Evolutionary conservation across 2,329 filamentous ascomycete genomes (phyloP).

Genomic region (Xylariaceae sp.): DNA sequence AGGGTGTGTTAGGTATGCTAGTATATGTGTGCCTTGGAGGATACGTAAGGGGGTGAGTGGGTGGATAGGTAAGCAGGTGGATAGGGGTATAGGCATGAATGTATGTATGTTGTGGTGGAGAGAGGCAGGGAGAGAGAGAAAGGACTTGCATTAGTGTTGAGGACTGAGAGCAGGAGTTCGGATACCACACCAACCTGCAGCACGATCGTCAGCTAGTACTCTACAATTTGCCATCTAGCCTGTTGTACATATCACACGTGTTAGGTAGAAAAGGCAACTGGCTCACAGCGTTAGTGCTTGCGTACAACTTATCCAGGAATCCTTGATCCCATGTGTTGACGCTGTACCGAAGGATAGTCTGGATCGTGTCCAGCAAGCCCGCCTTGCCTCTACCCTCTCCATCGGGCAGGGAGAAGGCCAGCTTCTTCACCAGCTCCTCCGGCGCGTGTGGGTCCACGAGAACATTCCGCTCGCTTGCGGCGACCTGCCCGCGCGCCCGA

Average conservation of each 20-base stretch:
- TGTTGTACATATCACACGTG: neutral
- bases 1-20: conserved; percentile 40
- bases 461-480: conserved; percentile 49
- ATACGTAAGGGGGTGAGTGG: neutral
- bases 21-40: too few relatives aligned
- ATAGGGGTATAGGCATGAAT: too few relatives aligned
- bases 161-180: conserved; percentile 78
- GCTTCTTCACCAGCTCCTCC: conserved; percentile 55
- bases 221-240: neutral
- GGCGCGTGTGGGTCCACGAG: conserved; percentile 67
- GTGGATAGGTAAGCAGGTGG: neutral
- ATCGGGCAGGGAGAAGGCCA: conserved; percentile 61
- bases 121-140: neutral
- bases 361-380: conserved; percentile 72
- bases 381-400: conserved; percentile 64
- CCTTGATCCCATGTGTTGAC: conserved; percentile 99
- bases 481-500: conserved; percentile 56
- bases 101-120: neutral
- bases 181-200: conserved; percentile 75
- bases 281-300: conserved; percentile 80
- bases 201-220: neutral
- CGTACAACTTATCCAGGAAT: conserved; percentile 93
- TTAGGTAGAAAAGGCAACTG: too few relatives aligned
- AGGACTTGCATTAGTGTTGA: conserved; percentile 81
- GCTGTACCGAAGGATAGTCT: conserved; percentile 76